A percentile compares a stretch with the other conserved stretches of the same genome.
Evolutionary conservation across 2,329 filamentous ascomycete genomes (phyloP).

Genomic region (Curvularia sp.): DNA sequence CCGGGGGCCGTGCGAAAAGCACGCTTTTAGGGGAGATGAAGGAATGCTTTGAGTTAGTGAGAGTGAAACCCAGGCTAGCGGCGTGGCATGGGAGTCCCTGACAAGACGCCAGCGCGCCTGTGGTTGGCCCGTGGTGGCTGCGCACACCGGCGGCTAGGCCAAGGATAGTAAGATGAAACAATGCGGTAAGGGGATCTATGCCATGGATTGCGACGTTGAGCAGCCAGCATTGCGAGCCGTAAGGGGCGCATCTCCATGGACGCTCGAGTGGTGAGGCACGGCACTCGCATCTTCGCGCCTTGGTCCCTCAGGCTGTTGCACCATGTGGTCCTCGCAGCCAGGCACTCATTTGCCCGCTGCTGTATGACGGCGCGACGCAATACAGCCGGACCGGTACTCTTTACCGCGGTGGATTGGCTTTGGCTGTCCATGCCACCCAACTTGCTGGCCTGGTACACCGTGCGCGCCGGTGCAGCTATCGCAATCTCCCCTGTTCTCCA

Average conservation of each 20-base stretch:
- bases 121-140: constrained; percentile 29
- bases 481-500: constrained; percentile 11
- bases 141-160: constrained; percentile 34
- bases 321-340: background rate
- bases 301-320: background rate
- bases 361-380: constrained; percentile 14
- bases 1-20: constrained; percentile 27
- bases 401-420: constrained; percentile 7
- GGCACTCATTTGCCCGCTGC: constrained; percentile 10
- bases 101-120: constrained; percentile 14
- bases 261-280: background rate
- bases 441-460: constrained; percentile 4
- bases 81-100: constrained; percentile 24
- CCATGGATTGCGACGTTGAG: constrained; percentile 13
- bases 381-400: constrained; percentile 13
- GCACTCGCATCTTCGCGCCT: background rate
- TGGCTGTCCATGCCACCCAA: constrained; percentile 2
- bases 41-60: constrained; percentile 48
- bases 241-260: constrained; percentile 6
- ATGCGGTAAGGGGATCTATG: constrained; percentile 35
- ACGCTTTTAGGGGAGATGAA: constrained; percentile 48
- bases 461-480: constrained; percentile 10
- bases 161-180: constrained; percentile 43
- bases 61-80: constrained; percentile 45
- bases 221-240: constrained; percentile 3